phyloP scores from a whole-genome alignment of 208 protist species.

The Acanthamoeba sp. region DNA sequence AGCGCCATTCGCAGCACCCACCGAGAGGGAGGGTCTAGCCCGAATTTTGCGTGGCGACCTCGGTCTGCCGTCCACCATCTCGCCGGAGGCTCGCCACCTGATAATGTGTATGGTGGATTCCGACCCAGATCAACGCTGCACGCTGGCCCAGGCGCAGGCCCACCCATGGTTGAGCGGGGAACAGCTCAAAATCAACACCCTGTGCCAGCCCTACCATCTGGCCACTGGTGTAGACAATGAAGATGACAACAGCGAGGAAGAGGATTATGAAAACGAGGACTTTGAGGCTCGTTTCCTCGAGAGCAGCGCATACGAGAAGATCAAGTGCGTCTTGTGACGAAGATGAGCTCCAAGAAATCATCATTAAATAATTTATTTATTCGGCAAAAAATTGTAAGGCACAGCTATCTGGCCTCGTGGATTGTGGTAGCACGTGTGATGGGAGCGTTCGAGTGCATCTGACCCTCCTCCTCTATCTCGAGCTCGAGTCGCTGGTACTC shows the following conservation, averaged over 20 bases:
- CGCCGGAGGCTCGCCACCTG: not conserved
- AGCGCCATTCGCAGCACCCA: not conserved
- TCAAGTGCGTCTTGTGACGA: too few species aligned
- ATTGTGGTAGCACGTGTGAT: not conserved
- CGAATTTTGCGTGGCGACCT: not conserved
- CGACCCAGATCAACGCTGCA: not conserved
- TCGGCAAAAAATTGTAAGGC: too few species aligned
- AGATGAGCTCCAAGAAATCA: too few species aligned
- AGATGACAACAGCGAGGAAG: not conserved
- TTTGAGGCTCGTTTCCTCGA: too few species aligned
- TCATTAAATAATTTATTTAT: too few species aligned
- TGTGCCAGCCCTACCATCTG: not conserved
- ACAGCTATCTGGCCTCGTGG: too few species aligned
- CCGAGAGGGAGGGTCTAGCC: not conserved
- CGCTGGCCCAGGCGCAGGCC: not conserved
- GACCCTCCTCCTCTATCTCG: not conserved
- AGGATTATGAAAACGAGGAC: not conserved
- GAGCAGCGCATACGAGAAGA: too few species aligned
- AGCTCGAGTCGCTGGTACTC: not conserved
- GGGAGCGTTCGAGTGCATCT: not conserved
- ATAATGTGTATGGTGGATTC: constrained; percentile 16
- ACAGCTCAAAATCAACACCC: too few species aligned
- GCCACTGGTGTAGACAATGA: not conserved
- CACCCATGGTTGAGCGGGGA: constrained; percentile 20
- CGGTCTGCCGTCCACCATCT: not conserved